Evolutionary conservation across 2,329 filamentous ascomycete species (phyloP).

Genomic region (Fusarium sp.): DNA sequence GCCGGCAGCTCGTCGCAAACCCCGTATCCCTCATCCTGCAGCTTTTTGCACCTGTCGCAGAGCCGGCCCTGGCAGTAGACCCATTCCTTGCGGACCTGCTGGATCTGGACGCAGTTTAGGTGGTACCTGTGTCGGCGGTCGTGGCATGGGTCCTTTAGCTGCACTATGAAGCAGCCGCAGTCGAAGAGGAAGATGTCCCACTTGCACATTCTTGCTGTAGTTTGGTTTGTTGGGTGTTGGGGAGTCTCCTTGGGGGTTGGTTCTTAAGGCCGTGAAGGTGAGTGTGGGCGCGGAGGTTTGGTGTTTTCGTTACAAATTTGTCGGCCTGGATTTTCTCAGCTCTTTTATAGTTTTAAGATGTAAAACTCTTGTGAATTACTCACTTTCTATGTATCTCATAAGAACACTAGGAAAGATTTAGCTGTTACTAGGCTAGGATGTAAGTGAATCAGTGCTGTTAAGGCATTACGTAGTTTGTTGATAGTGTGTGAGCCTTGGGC

Average conservation of each 20-base stretch:
- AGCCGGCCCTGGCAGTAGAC: constrained; percentile 17
- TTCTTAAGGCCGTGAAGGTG: background rate
- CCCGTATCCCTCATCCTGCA: background rate
- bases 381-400: background rate
- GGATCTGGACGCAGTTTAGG: constrained; percentile 21
- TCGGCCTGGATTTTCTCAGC: background rate
- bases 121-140: constrained; percentile 13
- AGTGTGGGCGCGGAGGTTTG: background rate
- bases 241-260: background rate
- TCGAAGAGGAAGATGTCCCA: constrained; percentile 30
- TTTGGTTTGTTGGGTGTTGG: background rate
- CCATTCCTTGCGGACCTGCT: constrained; percentile 30
- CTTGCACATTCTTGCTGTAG: constrained; percentile 25
- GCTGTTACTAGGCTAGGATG: background rate
- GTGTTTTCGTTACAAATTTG: background rate
- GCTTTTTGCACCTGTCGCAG: constrained; percentile 7
- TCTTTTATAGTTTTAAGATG: background rate
- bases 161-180: constrained; percentile 19
- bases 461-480: background rate
- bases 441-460: background rate
- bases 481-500: background rate
- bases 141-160: constrained; percentile 29
- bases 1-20: background rate
- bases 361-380: background rate
- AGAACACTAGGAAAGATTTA: background rate